These are phyloP conservation scores for Serendipita indica DNA, from an alignment of 768 basidiomycete genomes.

Conservation along the genomic window DNA sequence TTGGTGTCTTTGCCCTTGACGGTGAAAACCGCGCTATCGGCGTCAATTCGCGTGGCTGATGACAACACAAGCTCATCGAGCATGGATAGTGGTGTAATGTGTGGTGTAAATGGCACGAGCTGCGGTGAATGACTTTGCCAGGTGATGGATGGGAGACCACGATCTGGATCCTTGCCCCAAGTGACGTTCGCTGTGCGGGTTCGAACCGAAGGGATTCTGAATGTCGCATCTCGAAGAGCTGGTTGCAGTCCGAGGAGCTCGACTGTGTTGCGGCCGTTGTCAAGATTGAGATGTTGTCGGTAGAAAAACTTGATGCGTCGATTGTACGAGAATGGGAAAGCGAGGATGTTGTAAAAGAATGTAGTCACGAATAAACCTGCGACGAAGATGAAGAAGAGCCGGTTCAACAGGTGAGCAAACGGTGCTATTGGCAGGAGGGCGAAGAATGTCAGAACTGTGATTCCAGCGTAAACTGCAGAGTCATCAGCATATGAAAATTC, in stretches of 20 bases:
- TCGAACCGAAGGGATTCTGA: conserved; percentile 37
- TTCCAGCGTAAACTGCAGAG: conserved; percentile 33
- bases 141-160: not conserved
- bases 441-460: conserved; percentile 34
- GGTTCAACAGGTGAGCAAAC: conserved; percentile 41
- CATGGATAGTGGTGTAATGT: conserved; percentile 21
- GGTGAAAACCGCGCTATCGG: conserved; percentile 32
- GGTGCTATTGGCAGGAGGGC: conserved; percentile 47
- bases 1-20: conserved; percentile 48
- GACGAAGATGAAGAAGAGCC: conserved; percentile 24
- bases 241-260: conserved; percentile 18
- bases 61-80: conserved; percentile 37
- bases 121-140: not conserved
- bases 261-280: conserved; percentile 18
- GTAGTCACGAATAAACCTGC: conserved; percentile 31
- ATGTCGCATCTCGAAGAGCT: conserved; percentile 19
- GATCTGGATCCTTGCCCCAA: conserved; percentile 13
- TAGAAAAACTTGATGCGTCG: conserved; percentile 59
- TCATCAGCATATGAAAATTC: not conserved
- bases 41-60: conserved; percentile 27
- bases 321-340: conserved; percentile 47
- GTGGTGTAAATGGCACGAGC: not conserved
- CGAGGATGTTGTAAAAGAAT: conserved; percentile 27
- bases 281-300: conserved; percentile 41
- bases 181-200: conserved; percentile 25